Base-by-base conservation (phyloP, 139 green algal genomes). In the Edaphochlamys debaryana region DNA sequence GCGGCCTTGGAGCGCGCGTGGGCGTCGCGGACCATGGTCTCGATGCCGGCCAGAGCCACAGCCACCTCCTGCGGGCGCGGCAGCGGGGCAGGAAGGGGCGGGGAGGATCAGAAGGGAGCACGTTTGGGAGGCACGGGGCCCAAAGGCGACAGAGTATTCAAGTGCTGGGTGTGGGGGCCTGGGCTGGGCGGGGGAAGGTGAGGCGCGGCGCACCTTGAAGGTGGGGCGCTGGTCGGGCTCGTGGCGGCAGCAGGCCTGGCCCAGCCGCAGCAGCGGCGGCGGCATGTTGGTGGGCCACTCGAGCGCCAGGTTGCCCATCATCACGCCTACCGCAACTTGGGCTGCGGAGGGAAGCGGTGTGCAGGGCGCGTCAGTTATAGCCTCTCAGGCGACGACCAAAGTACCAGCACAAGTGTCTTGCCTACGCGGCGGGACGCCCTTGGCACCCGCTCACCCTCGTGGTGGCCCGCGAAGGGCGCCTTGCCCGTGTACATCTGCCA, bases 401-500 rank as follows among this genome's bases (percentile, higher is more conserved):
- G n/a, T n/a, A n/a, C n/a, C n/a, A n/a, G n/a, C n/a, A n/a, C n/a
- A n/a, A n/a, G n/a, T n/a, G n/a, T n/a, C n/a, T n/a, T n/a, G n/a
- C n/a, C n/a, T n/a, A n/a, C n/a, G n/a, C n/a, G n/a, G n/a, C n/a
- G n/a, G n/a, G n/a, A n/a, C n/a, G n/a, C n/a, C n/a, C n/a, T n/a
- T n/a, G n/a, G n/a, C n/a, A n/a, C n/a, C n/a, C n/a, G n/a, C 58
- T 69, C 66, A 75, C 64, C 64, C 23, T 83, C 64, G 11, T 37
- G 40, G 32, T 83, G 64, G 30, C n/a, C 77, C 3, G 77, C 77
- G 48, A 83, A 83, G 27, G 77, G 77, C 77, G 34, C 19, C 48
- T 67, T 67, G 63, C 77, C 77, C 13, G 77, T 83, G 63, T 75
- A 75, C 77, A 83, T 83, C 45, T 83, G 64, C 77, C 77, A 83